Conservation (phyloP, 768 basidiomycete genomes). For the Auricularia sp. region DNA sequence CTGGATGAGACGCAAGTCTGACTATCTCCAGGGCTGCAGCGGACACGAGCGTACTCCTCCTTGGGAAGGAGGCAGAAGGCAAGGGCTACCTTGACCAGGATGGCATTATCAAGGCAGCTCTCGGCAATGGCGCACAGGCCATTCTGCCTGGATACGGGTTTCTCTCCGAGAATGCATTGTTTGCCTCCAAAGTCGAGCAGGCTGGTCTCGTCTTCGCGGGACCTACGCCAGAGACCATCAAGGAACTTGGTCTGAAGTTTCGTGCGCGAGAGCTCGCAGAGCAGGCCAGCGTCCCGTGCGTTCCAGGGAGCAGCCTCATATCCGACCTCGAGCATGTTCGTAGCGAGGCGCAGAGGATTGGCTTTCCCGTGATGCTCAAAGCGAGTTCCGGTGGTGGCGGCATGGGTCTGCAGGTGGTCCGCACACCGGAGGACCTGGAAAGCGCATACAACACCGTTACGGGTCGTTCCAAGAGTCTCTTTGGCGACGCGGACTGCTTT, state of each 20-base stretch:
- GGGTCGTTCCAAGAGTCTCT: slow-evolving; percentile 47
- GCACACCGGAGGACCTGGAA: slow-evolving; percentile 76
- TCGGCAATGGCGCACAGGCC: slow-evolving; percentile 33
- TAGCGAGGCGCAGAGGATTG: slow-evolving; percentile 30
- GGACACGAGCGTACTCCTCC: slow-evolving; percentile 13
- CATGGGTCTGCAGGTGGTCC: slow-evolving; percentile 79
- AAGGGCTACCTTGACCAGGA: slow-evolving; percentile 32
- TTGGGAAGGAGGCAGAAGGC: slow-evolving; percentile 27
- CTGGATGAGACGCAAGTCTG: too few species aligned
- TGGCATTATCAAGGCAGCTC: slow-evolving; percentile 35
- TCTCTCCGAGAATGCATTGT: slow-evolving; percentile 52
- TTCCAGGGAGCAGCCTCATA: slow-evolving; percentile 49
- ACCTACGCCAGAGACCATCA: slow-evolving; percentile 40
- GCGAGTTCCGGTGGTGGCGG: slow-evolving; percentile 64
- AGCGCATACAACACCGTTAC: slow-evolving; percentile 89
- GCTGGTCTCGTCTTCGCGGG: slow-evolving; percentile 51
- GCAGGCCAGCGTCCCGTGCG: slow-evolving; percentile 40
- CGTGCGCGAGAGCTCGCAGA: slow-evolving; percentile 38
- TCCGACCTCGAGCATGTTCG: slow-evolving; percentile 30
- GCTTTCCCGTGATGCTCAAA: slow-evolving; percentile 58
- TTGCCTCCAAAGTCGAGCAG: slow-evolving; percentile 36
- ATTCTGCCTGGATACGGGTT: slow-evolving; percentile 60
- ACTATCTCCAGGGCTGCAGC: slow-evolving; percentile 39
- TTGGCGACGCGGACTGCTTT: slow-evolving; percentile 43
- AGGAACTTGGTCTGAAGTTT: slow-evolving; percentile 53